Evolutionary conservation across 1,284 basidiomycete species (phyloP).

Genomic region (Pseudozyma sp.): DNA sequence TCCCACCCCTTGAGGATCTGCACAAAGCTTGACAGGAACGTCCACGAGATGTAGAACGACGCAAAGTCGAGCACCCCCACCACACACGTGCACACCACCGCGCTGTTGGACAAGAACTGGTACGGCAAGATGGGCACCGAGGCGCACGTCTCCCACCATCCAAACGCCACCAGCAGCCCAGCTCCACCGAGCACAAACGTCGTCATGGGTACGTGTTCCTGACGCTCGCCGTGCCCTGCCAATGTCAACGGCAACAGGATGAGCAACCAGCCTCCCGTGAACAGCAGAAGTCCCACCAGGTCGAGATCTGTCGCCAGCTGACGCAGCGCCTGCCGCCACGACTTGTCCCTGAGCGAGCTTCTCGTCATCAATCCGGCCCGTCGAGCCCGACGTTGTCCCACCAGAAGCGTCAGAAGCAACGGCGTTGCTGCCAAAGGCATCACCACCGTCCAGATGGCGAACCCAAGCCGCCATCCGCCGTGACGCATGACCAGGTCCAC

Average conservation of each 20-base stretch:
- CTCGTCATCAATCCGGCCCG: constrained; percentile 43
- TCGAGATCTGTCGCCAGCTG: constrained; percentile 73
- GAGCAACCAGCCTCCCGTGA: constrained; percentile 74
- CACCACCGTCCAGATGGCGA: constrained; percentile 72
- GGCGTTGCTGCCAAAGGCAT: constrained; percentile 63
- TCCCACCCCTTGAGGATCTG: constrained; percentile 67
- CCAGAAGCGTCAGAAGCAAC: constrained; percentile 58
- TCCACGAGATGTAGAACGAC: constrained; percentile 69
- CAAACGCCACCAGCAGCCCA: constrained; percentile 70
- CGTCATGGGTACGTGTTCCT: constrained; percentile 27
- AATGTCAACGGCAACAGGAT: constrained; percentile 79
- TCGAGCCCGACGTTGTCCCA: constrained; percentile 60
- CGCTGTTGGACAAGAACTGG: constrained; percentile 66
- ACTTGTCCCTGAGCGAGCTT: constrained; percentile 36
- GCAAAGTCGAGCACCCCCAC: constrained; percentile 69
- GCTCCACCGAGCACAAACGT: constrained; percentile 67
- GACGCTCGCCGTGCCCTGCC: constrained; percentile 59
- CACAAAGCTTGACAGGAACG: constrained; percentile 65
- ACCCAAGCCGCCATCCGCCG: constrained; percentile 80
- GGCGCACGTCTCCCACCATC: constrained; percentile 71
- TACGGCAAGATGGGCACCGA: constrained; percentile 71
- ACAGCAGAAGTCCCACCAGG: constrained; percentile 76
- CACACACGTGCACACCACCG: constrained; percentile 66
- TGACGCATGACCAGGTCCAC: constrained; percentile 73
- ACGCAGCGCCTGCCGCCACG: constrained; percentile 36